These are phyloP conservation scores for Elaeis oleifera DNA, from an alignment of 202 grass and related monocot genomes.

Conservation along the genomic window DNA sequence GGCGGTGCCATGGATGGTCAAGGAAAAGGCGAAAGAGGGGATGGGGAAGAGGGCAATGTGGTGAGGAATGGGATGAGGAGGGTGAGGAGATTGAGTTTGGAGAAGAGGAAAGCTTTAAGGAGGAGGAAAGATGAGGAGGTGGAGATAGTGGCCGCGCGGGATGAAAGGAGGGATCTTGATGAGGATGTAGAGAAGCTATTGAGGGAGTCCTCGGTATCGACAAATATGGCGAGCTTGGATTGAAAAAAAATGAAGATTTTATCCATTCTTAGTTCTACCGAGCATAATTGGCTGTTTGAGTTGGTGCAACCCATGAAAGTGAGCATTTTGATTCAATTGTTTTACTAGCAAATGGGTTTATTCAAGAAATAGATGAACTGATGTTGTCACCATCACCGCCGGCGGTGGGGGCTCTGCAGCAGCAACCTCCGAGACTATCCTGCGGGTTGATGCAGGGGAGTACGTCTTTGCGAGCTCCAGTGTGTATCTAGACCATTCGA, in stretches of 20 bases:
- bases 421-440: constrained; percentile 35
- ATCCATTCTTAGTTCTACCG: constrained; percentile 48
- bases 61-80: constrained; percentile 42
- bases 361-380: constrained; percentile 50
- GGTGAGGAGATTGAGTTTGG: constrained; percentile 7
- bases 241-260: constrained; percentile 85
- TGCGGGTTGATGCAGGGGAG: constrained; percentile 53
- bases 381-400: constrained; percentile 23
- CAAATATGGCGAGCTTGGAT: constrained; percentile 63
- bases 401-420: constrained; percentile 19
- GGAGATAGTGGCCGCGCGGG: background rate
- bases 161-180: constrained; percentile 18
- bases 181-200: constrained; percentile 53
- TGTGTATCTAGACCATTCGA: no score
- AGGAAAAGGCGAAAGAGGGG: constrained; percentile 24
- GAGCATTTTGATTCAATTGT: background rate
- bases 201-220: constrained; percentile 40
- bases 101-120: constrained; percentile 24
- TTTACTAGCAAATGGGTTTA: constrained; percentile 50
- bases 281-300: constrained; percentile 62
- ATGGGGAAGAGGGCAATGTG: constrained; percentile 22
- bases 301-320: constrained; percentile 87
- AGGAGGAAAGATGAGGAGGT: constrained; percentile 7
- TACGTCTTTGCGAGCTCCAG: no score
- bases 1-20: constrained; percentile 20